phyloP scores from a whole-genome alignment of 768 basidiomycete species.

The Rossbeevera mucosa region DNA sequence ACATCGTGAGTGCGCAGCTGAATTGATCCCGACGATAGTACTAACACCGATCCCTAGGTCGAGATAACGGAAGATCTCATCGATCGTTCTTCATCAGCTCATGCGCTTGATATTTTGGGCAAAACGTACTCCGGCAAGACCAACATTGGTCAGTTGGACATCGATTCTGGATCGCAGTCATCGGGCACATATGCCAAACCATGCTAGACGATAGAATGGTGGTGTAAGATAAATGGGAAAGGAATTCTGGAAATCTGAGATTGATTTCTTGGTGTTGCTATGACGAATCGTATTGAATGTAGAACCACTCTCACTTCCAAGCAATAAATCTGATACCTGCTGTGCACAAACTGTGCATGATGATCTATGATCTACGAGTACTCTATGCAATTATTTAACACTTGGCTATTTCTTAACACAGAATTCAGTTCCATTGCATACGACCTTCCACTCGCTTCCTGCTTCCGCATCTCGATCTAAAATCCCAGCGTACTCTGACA shows the following conservation, averaged over 20 bases:
- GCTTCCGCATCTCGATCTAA: conserved; percentile 34
- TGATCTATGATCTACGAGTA: no score
- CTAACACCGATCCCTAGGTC: conserved; percentile 36
- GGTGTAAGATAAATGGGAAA: not conserved
- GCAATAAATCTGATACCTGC: not conserved
- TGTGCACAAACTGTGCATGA: conserved; percentile 37
- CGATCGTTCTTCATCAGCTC: conserved; percentile 41
- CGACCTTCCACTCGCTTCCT: conserved; percentile 26
- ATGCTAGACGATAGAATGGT: conserved; percentile 39
- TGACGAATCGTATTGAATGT: conserved; percentile 1
- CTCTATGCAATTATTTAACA: no score
- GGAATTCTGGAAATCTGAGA: not conserved
- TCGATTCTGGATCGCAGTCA: conserved; percentile 41
- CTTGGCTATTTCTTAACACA: conserved; percentile 14
- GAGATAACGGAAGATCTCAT: conserved; percentile 60
- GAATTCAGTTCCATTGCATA: conserved; percentile 27
- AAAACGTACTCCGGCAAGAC: conserved; percentile 23
- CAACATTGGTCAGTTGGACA: conserved; percentile 43
- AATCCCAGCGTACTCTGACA: conserved; percentile 43
- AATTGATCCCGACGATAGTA: not conserved
- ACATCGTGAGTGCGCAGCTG: conserved; percentile 50
- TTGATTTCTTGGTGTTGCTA: not conserved
- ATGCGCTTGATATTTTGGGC: conserved; percentile 47
- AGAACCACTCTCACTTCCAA: not conserved
- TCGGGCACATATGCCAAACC: conserved; percentile 67